Evolutionary conservation across 2,329 filamentous ascomycete species (phyloP).

Genomic region (Fusarium pseudograminearum): DNA sequence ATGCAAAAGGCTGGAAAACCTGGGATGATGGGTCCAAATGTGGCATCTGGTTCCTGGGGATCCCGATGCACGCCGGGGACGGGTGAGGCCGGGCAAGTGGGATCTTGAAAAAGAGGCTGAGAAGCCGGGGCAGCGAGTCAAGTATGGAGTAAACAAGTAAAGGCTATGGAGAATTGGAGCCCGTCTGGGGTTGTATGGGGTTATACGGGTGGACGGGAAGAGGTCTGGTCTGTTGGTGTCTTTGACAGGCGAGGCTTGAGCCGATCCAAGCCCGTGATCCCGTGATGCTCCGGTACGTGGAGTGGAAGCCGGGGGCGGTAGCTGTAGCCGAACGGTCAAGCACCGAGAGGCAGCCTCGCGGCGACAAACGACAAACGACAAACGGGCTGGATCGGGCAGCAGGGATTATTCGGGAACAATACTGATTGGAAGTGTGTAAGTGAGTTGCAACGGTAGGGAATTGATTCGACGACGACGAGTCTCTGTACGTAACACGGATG

Average conservation of each 20-base stretch:
- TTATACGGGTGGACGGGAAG: slow-evolving; percentile 31
- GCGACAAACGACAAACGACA: slow-evolving; percentile 36
- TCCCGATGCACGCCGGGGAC: slow-evolving; percentile 46
- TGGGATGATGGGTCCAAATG: slow-evolving; percentile 24
- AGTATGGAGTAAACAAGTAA: slow-evolving; percentile 39
- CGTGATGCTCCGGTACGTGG: slow-evolving; percentile 49
- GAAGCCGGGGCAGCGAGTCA: slow-evolving; percentile 41
- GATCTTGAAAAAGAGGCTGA: slow-evolving; percentile 45
- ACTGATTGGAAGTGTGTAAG: slow-evolving; percentile 28
- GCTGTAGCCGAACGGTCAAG: slow-evolving; percentile 47
- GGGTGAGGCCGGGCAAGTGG: slow-evolving; percentile 45
- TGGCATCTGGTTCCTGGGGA: slow-evolving; percentile 46
- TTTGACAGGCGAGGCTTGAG: slow-evolving; percentile 42
- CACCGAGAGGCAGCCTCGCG: slow-evolving; percentile 24
- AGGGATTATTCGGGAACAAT: slow-evolving; percentile 39
- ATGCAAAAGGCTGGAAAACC: slow-evolving; percentile 15
- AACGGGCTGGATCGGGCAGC: slow-evolving; percentile 45
- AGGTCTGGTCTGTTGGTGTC: slow-evolving; percentile 17
- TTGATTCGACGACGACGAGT: slow-evolving; percentile 21
- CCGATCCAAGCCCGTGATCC: slow-evolving; percentile 47
- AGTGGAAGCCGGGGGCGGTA: slow-evolving; percentile 41
- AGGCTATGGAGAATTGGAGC: slow-evolving; percentile 38
- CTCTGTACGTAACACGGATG: slow-evolving; percentile 26
- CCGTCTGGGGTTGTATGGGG: slow-evolving; percentile 34
- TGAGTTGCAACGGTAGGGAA: slow-evolving; percentile 16